These are phyloP conservation scores for Ustilago cynodontis DNA, from an alignment of 1,284 basidiomycete species.

Conservation along the genomic window DNA sequence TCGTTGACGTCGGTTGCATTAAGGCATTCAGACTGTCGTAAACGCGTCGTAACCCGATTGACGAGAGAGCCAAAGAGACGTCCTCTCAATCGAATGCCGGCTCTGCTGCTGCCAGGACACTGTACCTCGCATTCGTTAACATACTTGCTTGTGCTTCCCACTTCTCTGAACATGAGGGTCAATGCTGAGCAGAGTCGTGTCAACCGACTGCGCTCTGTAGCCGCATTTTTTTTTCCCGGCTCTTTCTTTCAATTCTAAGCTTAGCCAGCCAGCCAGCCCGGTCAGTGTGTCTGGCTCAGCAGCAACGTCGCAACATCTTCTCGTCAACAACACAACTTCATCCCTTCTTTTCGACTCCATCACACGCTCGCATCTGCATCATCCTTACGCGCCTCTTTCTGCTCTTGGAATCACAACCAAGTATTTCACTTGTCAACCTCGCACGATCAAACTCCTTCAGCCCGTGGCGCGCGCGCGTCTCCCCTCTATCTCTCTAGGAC, in stretches of 20 bases:
- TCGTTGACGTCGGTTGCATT: no score
- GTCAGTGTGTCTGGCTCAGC: neutral
- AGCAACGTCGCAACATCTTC: neutral
- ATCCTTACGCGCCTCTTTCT: neutral
- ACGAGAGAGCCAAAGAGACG: neutral
- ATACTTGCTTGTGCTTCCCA: no score
- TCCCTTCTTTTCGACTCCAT: constrained; percentile 2
- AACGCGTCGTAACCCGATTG: constrained; percentile 3
- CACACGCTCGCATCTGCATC: neutral
- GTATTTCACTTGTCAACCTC: neutral
- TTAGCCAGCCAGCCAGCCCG: neutral
- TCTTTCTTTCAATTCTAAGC: constrained; percentile 8
- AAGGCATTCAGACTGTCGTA: constrained; percentile 1
- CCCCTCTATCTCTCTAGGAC: neutral
- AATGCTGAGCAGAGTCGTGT: no score
- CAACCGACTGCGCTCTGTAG: constrained; percentile 22
- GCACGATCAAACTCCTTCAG: neutral
- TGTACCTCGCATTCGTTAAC: neutral
- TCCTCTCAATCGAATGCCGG: neutral
- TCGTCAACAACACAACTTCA: neutral
- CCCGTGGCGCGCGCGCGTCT: neutral
- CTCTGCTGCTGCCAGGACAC: neutral
- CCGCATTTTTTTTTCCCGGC: constrained; percentile 17
- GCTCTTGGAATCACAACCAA: neutral
- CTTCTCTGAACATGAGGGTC: no score